Percentiles rank a stretch among this genome's conserved stretches.
Conservation (phyloP, 352 stramenopile genomes). For the Globisporangium iwayamae region DNA sequence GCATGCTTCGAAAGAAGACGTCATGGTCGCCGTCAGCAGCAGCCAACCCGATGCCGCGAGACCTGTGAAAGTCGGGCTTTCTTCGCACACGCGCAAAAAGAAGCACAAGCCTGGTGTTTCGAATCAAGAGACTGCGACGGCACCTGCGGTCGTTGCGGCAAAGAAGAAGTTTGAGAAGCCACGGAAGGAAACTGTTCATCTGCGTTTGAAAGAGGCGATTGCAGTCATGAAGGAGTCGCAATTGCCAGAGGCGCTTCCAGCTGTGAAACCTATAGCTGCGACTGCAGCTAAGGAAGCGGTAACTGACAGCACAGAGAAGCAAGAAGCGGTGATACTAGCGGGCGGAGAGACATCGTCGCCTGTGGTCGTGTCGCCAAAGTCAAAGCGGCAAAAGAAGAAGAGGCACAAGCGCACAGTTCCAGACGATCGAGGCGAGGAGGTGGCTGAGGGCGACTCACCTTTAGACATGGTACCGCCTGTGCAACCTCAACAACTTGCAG, state of each 20-base stretch:
- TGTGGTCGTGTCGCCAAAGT: constrained; percentile 3
- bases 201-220: not conserved
- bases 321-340: not conserved
- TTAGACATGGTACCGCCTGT: not conserved
- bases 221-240: not conserved
- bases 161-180: constrained; percentile 11
- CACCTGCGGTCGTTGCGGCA: not conserved
- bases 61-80: not conserved
- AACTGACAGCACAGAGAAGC: not conserved
- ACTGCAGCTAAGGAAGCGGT: not conserved
- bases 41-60: not conserved
- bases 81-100: constrained; percentile 20
- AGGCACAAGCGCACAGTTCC: constrained; percentile 6
- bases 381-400: constrained; percentile 15
- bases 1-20: not conserved
- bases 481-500: not conserved
- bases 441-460: not conserved
- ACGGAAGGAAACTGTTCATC: not conserved
- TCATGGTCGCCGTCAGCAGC: not conserved
- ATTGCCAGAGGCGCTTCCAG: no score
- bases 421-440: not conserved
- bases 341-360: not conserved
- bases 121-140: not conserved
- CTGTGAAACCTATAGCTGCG: not conserved
- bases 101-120: constrained; percentile 16